These are phyloP conservation scores for California macrophylla DNA, from an alignment of 441 rosid species.

Conservation along the genomic window DNA sequence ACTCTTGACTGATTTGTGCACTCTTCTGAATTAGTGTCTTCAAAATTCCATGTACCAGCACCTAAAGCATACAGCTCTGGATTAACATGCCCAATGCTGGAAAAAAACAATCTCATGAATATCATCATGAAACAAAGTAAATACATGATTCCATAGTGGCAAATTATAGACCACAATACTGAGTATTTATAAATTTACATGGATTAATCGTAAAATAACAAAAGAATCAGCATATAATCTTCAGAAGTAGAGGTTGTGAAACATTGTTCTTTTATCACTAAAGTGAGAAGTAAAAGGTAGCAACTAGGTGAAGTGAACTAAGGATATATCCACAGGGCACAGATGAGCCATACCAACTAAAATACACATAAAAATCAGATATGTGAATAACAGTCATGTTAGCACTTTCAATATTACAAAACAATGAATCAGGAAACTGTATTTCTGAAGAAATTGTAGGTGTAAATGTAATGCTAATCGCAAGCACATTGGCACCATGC, in stretches of 20 bases:
- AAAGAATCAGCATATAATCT: neutral
- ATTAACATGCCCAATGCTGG: constrained; percentile 86
- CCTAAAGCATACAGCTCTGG: constrained; percentile 89
- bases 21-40: constrained; percentile 18
- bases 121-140: neutral
- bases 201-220: neutral
- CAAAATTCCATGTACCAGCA: constrained; percentile 49
- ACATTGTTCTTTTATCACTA: neutral
- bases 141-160: neutral
- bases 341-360: neutral
- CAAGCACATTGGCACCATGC: neutral
- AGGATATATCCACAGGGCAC: neutral
- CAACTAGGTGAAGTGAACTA: neutral
- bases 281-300: neutral
- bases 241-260: constrained; percentile 5
- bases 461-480: neutral
- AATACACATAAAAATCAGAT: neutral
- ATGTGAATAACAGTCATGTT: neutral
- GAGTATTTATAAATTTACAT: neutral
- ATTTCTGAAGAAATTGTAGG: neutral
- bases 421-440: neutral
- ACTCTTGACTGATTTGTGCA: constrained; percentile 25
- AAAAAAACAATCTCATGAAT: constrained; percentile 10
- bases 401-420: neutral
- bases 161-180: neutral